Evolutionary conservation across 768 basidiomycete species (phyloP).

Genomic region (Psilocybe azurescens): DNA sequence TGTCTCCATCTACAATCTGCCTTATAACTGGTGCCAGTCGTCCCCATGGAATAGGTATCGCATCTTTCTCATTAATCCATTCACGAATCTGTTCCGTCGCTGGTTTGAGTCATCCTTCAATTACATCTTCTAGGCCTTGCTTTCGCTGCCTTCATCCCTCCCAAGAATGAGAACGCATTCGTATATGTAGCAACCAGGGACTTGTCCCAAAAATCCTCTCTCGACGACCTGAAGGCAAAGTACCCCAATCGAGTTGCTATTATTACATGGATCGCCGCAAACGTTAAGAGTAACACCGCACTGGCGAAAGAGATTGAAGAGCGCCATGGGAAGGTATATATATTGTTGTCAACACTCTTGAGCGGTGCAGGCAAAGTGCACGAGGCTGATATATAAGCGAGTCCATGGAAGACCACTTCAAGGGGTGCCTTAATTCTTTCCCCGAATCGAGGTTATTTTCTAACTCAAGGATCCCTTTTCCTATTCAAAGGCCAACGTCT

Average conservation of each 20-base stretch:
- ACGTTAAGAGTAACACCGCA: background rate
- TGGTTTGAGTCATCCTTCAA: too few relatives aligned
- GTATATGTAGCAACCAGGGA: background rate
- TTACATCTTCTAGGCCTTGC: background rate
- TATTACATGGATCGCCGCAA: background rate
- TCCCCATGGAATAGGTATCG: background rate
- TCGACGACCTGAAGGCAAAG: background rate
- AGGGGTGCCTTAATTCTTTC: too few relatives aligned
- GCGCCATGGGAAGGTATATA: slow-evolving; percentile 7
- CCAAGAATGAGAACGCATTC: background rate
- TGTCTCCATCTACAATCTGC: background rate
- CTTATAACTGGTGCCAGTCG: background rate
- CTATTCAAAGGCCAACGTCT: background rate
- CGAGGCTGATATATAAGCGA: too few relatives aligned
- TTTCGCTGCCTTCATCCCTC: background rate
- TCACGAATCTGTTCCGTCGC: too few relatives aligned
- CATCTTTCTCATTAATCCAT: background rate
- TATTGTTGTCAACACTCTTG: too few relatives aligned
- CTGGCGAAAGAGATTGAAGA: slow-evolving; percentile 1
- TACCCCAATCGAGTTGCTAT: background rate
- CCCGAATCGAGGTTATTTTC: too few relatives aligned
- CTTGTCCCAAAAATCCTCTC: background rate
- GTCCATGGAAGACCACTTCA: too few relatives aligned
- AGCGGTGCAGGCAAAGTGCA: background rate
- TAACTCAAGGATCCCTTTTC: too few relatives aligned